Base-by-base conservation (phyloP, 305 asterid species). In the Rubia tinctorum region DNA sequence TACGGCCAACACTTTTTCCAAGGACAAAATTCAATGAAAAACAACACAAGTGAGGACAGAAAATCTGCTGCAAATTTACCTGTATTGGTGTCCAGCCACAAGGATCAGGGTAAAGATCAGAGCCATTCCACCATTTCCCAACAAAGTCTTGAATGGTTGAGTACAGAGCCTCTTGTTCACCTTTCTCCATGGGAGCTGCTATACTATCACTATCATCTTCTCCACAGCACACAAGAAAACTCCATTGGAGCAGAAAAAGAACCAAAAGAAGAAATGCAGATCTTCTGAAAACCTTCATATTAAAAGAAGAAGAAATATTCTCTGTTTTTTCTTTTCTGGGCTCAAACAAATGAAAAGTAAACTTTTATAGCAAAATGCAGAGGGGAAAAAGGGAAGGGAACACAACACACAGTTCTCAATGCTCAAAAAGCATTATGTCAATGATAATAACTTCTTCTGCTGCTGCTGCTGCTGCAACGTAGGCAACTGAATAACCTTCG, bases 21-120 rank as follows among this genome's bases (percentile, higher is more conserved):
- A 75, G 64, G 12, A 44, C 78, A 68, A 53, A 23, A 59, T 22
- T 20, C 44, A 49, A 1, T 18, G 18, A 0, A 56, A 20, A 74
- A 25, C 18, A 20, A 47, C 27, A 55, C 20, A 53, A 39, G 58
- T 65, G n/a, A 37, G 44, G 71, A 61, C 22, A 15, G 44, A 72
- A 68, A 37, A 75, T 2, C 14, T n/a, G 34, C 7, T 58, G 34
- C 64, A 9, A 8, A n/a, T 58, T 72, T 34, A 90, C 99, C 96
- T 88, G 98, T 15, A 94, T 89, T 0, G 99, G 98, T 45, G 98
- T 94, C 98, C 99, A 94, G 47, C 99, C 99, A 83, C 99, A 91
- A 37, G 99, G 98, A 84, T 94, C 98, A 40, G 99, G 97, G 85
- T 88, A 91, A 72, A 94, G 98, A 87, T 94, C 96, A 45, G 98